Conservation (phyloP, 1,284 basidiomycete genomes). For the Leccinum brunneo-olivaceum region DNA sequence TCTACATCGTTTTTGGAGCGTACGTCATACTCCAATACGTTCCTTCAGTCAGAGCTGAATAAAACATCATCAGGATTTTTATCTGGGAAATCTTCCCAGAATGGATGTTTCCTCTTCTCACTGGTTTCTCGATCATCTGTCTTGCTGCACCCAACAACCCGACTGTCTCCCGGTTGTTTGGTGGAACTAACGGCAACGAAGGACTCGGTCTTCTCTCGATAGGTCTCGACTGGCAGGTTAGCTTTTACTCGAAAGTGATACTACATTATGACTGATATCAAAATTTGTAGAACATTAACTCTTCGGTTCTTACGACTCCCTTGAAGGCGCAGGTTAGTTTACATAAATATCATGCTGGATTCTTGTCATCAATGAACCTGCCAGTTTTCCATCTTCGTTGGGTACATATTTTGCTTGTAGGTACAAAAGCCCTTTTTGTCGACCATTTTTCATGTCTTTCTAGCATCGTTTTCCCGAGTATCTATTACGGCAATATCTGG, state of each 20-base stretch:
- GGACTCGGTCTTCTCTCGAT: slow-evolving; percentile 45
- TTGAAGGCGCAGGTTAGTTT: slow-evolving; percentile 35
- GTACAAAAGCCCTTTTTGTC: neutral
- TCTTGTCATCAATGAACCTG: too few species aligned
- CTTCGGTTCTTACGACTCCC: too few species aligned
- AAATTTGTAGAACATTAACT: too few species aligned
- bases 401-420: slow-evolving; percentile 44
- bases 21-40: slow-evolving; percentile 11
- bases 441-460: neutral
- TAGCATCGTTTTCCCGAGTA: slow-evolving; percentile 39
- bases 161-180: slow-evolving; percentile 51
- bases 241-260: too few species aligned
- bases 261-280: too few species aligned
- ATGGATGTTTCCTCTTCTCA: slow-evolving; percentile 45
- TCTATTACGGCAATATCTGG: slow-evolving; percentile 46
- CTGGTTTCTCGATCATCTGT: slow-evolving; percentile 51
- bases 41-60: neutral
- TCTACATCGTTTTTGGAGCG: slow-evolving; percentile 45
- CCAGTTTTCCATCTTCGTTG: slow-evolving; percentile 38
- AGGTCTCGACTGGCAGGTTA: slow-evolving; percentile 54
- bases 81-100: slow-evolving; percentile 47
- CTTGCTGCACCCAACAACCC: slow-evolving; percentile 44
- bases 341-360: too few species aligned
- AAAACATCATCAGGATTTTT: slow-evolving; percentile 32
- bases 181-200: slow-evolving; percentile 55